Percentiles rank a stretch among this genome's conserved stretches.
These are phyloP conservation scores for Cutaneotrichosporon dermatis DNA, from an alignment of 1,284 basidiomycete genomes.

Conservation along the genomic window DNA sequence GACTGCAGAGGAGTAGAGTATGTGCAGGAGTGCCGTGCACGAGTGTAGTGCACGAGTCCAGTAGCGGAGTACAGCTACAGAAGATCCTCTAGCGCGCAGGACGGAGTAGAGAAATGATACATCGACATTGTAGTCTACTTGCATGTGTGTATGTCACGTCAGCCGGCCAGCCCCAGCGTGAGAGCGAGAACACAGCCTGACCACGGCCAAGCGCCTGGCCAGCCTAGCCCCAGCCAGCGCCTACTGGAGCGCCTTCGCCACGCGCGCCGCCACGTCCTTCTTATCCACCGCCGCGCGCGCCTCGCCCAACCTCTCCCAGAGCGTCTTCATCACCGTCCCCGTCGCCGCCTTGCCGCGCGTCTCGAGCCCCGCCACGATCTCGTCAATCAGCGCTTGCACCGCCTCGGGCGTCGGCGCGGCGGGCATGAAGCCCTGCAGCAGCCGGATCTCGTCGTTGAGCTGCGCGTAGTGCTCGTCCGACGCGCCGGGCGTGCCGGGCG, in stretches of 20 bases:
- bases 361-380: constrained; percentile 28
- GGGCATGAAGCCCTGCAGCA: constrained; percentile 39
- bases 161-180: too few species aligned
- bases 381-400: constrained; percentile 27
- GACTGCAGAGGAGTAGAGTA: too few species aligned
- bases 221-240: too few species aligned
- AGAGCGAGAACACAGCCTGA: too few species aligned
- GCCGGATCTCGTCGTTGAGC: constrained; percentile 31
- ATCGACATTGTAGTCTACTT: too few species aligned
- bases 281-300: constrained; percentile 36
- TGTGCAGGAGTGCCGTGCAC: too few species aligned
- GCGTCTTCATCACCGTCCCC: constrained; percentile 35
- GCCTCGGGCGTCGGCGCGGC: constrained; percentile 31
- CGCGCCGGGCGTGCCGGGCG: constrained; percentile 31
- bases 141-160: too few species aligned
- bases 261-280: constrained; percentile 42
- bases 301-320: constrained; percentile 45
- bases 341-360: constrained; percentile 27
- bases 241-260: constrained; percentile 35
- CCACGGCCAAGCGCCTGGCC: too few species aligned
- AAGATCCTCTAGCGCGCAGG: too few species aligned
- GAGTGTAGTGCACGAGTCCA: too few species aligned
- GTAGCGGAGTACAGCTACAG: too few species aligned
- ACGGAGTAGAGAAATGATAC: too few species aligned
- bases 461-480: constrained; percentile 34